Evolutionary conservation across 768 basidiomycete genomes (phyloP).

Genomic region (Tubosaeta sp.): DNA sequence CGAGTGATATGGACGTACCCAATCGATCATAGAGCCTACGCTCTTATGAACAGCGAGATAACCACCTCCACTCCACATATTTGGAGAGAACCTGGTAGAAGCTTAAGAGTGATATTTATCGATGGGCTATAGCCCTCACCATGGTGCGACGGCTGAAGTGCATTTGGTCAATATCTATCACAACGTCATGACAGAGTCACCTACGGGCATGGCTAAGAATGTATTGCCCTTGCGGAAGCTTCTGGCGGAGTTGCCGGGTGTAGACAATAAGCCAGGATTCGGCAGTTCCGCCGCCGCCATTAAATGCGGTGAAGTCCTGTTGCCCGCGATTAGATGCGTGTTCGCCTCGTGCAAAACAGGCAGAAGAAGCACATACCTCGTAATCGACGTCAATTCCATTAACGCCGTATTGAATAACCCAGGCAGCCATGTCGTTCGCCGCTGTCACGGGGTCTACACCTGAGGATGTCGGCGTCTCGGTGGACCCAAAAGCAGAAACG

Average conservation of each 20-base stretch:
- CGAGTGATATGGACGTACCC: constrained; percentile 27
- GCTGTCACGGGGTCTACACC: constrained; percentile 36
- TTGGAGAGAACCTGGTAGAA: constrained; percentile 17
- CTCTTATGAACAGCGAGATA: constrained; percentile 33
- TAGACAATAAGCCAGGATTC: constrained; percentile 33
- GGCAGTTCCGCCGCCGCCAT: constrained; percentile 33
- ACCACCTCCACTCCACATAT: constrained; percentile 24
- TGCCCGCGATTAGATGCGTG: background rate
- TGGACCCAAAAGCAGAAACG: constrained; percentile 51
- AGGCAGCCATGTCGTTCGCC: constrained; percentile 43
- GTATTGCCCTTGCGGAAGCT: constrained; percentile 31
- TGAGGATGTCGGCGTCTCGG: constrained; percentile 38
- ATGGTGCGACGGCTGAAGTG: constrained; percentile 15
- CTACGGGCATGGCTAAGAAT: constrained; percentile 34
- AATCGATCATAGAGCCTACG: constrained; percentile 44
- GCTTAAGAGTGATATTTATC: background rate
- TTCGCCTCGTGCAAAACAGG: background rate
- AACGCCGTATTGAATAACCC: constrained; percentile 43
- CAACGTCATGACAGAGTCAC: background rate
- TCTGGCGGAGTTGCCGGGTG: constrained; percentile 28
- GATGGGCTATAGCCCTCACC: constrained; percentile 4
- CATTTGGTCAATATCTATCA: background rate
- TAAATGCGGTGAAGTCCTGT: constrained; percentile 32
- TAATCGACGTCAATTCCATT: constrained; percentile 56
- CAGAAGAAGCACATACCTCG: constrained; percentile 26